Evolutionary conservation across 176 grass and related monocot genomes (phyloP), one percentile per base, ranked within the genome.

Genomic region (Oryza meyeriana): DNA sequence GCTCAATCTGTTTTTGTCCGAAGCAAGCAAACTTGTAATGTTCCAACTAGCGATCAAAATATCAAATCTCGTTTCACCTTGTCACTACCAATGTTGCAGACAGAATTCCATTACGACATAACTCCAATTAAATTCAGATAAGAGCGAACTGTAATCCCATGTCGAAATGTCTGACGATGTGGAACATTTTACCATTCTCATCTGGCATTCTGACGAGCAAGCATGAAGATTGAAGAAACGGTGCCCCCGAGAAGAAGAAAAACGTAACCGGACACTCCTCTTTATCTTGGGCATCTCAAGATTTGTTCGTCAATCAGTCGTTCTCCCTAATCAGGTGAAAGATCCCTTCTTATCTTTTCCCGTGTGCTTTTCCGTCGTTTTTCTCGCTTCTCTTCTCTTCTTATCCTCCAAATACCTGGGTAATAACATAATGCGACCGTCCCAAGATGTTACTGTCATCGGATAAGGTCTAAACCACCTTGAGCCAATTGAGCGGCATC

Each of bases 311-410:
- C 47, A 11, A 27, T 59, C 69, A 58, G 38, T 27, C 47, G 28
- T 69, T 26, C 7, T 71, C 33, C 4, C 66, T 20, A 12, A 71
- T 8, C 4, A 24, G 52, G 65, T 44, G 35, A 35, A 67, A 33
- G 52, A 79, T 67, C 24, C 24, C 3, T n/a, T 61, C 75, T 50
- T 84, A 84, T 69, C 76, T 69, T 80, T 42, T 66, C 41, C 27
- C 7, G 40, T 55, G 20, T 33, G 55, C 44, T 17, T 28, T 24
- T 31, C 71, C 18, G 1, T 52, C 63, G 14, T 20, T 52, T 30
- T 27, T 74, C 41, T 75, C 13, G 32, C 22, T 20, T 34, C 38
- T 64, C 67, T 3, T 59, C 34, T 25, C 20, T 73, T 10, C 32
- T 66, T 71, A 34, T 58, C 3, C 20, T 72, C 13, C 29, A 7